Percentiles rank a stretch among this genome's conserved stretches.
These are phyloP conservation scores for Cyclostephanos tholiformis DNA, from an alignment of 108 stramenopile species.

Conservation along the genomic window DNA sequence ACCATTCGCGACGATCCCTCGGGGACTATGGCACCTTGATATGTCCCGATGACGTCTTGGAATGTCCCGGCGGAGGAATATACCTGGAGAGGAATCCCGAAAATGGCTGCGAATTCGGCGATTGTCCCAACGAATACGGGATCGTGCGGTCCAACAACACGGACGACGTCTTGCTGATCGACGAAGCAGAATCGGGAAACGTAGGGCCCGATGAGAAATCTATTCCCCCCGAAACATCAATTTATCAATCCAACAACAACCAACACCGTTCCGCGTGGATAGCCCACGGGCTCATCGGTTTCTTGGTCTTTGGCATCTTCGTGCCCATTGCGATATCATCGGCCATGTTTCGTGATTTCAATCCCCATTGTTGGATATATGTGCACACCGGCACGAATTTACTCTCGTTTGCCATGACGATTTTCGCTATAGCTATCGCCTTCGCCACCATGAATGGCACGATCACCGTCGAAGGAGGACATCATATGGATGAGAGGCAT, in stretches of 20 bases:
- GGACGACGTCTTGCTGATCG: too few species aligned
- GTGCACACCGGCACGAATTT: conserved; percentile 55
- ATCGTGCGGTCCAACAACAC: too few species aligned
- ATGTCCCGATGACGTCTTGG: too few species aligned
- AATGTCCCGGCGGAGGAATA: too few species aligned
- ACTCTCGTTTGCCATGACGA: conserved; percentile 31
- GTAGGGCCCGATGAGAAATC: background rate
- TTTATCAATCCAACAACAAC: background rate
- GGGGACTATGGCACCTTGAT: too few species aligned
- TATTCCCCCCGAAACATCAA: background rate
- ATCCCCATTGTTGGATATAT: conserved; percentile 53
- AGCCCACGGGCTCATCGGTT: conserved; percentile 51
- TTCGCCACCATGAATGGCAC: conserved; percentile 19
- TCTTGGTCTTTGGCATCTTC: conserved; percentile 37
- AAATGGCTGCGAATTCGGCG: too few species aligned
- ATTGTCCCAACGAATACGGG: too few species aligned
- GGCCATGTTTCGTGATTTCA: conserved; percentile 50
- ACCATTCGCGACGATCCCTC: too few species aligned
- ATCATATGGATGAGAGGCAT: conserved; percentile 49
- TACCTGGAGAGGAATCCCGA: too few species aligned
- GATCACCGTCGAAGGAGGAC: conserved; percentile 30
- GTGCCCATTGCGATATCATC: conserved; percentile 51
- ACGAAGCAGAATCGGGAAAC: background rate
- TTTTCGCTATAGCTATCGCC: conserved; percentile 39
- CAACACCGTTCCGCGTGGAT: conserved; percentile 7